Conservation (phyloP, 768 basidiomycete species). For the Lepiota subincarnata region DNA sequence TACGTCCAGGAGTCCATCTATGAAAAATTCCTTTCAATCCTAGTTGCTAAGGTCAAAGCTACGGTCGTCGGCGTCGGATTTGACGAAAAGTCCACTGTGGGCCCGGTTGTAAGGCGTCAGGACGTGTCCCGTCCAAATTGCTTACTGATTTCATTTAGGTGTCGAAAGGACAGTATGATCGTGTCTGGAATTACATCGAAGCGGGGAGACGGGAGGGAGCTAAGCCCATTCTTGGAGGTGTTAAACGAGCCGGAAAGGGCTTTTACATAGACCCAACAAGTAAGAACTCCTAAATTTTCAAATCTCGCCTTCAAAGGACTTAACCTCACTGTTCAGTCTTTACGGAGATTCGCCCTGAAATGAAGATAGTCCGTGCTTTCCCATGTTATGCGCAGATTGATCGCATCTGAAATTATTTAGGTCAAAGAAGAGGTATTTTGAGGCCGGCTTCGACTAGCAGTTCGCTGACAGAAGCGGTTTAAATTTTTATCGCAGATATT, state of each 20-base stretch:
- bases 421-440: conserved; percentile 64
- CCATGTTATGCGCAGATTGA: conserved; percentile 4
- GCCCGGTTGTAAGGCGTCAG: conserved; percentile 68
- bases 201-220: conserved; percentile 84
- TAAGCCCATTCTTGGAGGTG: conserved; percentile 72
- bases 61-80: conserved; percentile 79
- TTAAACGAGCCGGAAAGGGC: conserved; percentile 71
- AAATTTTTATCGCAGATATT: conserved; percentile 61
- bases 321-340: conserved; percentile 53
- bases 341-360: conserved; percentile 69
- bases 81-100: conserved; percentile 68
- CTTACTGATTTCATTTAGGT: conserved; percentile 42
- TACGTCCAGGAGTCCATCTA: conserved; percentile 87
- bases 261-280: conserved; percentile 90
- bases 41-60: conserved; percentile 64
- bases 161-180: conserved; percentile 81
- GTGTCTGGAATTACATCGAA: conserved; percentile 86
- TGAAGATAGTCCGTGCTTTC: conserved; percentile 70
- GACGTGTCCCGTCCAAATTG: not conserved
- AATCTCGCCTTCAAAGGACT: not conserved
- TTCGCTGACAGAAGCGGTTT: conserved; percentile 9
- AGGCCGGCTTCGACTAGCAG: conserved; percentile 11
- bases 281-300: conserved; percentile 32
- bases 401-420: conserved; percentile 24
- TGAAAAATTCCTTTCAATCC: conserved; percentile 70